Conservation (phyloP, 305 asterid genomes). For the Fraxinus ornus region DNA sequence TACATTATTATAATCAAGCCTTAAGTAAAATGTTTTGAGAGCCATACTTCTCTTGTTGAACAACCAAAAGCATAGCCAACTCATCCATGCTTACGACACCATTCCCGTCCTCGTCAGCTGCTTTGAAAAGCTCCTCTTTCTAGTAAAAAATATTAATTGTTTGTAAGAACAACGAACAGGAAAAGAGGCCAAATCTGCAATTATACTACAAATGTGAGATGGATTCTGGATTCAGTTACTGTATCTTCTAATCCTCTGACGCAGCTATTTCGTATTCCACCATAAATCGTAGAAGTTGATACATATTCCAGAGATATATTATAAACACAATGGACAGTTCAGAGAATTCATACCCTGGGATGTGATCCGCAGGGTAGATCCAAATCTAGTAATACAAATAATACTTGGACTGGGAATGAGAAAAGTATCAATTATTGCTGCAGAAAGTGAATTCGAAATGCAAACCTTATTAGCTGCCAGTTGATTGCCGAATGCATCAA, state of each 20-base stretch:
- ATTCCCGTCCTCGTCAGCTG: conserved; percentile 91
- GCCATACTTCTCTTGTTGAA: conserved; percentile 82
- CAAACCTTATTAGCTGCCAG: conserved; percentile 81
- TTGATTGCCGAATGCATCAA: conserved; percentile 92
- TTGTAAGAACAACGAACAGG: conserved; percentile 24
- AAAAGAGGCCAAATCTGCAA: conserved; percentile 14
- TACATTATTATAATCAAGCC: background rate
- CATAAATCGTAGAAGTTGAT: background rate
- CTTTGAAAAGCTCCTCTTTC: conserved; percentile 93
- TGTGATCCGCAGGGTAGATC: conserved; percentile 20
- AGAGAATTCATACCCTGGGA: conserved; percentile 6
- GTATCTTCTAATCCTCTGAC: background rate
- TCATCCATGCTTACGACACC: conserved; percentile 94
- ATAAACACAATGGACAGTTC: conserved; percentile 8
- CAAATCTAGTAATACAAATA: conserved; percentile 25
- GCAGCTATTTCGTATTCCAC: conserved; percentile 2
- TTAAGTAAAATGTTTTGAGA: conserved; percentile 2
- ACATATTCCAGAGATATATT: conserved; percentile 5
- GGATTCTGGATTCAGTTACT: conserved; percentile 14
- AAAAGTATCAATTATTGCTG: background rate
- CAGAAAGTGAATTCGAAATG: conserved; percentile 17
- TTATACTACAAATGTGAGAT: conserved; percentile 6
- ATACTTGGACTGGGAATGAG: background rate
- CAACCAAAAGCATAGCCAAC: conserved; percentile 88
- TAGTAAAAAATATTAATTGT: conserved; percentile 34